Conservation (phyloP, 2,329 filamentous ascomycete genomes). For the Mycogone perniciosa region DNA sequence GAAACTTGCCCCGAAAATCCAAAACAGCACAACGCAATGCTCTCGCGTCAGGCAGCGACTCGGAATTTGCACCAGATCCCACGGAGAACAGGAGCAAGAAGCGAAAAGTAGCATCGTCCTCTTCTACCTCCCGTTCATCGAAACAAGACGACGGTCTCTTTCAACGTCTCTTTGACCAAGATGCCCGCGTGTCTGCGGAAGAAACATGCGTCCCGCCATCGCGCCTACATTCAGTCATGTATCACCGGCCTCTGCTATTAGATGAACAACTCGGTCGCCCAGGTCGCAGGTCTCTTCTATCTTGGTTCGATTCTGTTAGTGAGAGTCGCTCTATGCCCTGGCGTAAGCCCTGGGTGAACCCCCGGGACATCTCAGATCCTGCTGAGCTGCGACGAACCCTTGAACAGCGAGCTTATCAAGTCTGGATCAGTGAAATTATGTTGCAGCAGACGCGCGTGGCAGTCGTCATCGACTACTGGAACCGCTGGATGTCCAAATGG, state of each 20-base stretch:
- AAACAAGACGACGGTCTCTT: neutral
- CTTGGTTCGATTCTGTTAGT: slow-evolving; percentile 47
- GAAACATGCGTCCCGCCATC: slow-evolving; percentile 13
- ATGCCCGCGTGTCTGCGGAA: neutral
- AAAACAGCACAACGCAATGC: neutral
- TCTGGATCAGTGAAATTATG: slow-evolving; percentile 64
- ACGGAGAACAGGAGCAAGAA: neutral
- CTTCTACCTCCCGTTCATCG: slow-evolving; percentile 2
- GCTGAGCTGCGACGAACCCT: slow-evolving; percentile 36
- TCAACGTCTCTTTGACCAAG: slow-evolving; percentile 10
- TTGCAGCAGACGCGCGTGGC: slow-evolving; percentile 59
- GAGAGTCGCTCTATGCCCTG: slow-evolving; percentile 49
- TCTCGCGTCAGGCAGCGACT: slow-evolving; percentile 1
- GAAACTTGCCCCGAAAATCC: neutral
- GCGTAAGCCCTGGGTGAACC: slow-evolving; percentile 53
- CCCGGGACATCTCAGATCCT: slow-evolving; percentile 21
- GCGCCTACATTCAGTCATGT: slow-evolving; percentile 23
- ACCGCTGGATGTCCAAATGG: slow-evolving; percentile 55
- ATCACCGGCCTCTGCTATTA: slow-evolving; percentile 47
- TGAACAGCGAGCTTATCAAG: slow-evolving; percentile 54
- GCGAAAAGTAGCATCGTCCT: neutral
- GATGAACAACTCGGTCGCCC: slow-evolving; percentile 27
- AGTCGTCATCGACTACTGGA: slow-evolving; percentile 58
- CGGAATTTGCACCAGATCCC: slow-evolving; percentile 5
- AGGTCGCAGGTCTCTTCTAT: slow-evolving; percentile 35